Base-by-base conservation (phyloP, 2,329 filamentous ascomycete species). In the Aspergillus thermomutatus region DNA sequence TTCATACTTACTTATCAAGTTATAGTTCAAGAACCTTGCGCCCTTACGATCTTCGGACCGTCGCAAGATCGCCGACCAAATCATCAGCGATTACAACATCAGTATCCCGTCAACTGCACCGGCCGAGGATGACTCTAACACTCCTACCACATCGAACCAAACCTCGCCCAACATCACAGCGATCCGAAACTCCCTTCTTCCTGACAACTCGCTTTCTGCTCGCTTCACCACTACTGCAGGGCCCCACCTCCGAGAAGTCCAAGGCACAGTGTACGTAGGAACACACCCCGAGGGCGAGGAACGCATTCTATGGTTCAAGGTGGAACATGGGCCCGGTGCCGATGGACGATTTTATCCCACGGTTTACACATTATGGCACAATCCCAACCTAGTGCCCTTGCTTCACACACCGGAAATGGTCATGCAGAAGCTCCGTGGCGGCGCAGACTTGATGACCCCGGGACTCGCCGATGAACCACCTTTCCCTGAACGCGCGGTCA, bases 371-470 rank as follows among this genome's bases (percentile, higher is more conserved):
- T 72, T 89, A 57, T 89, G 87, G 87, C 79, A 81, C 55, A 84
- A 87, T 63, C 79, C 85, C 3, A 76, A 78, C 28, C 73, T 89
- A 14, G 73, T 88, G 0, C 84, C 87, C 0, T 70, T 89, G 31
- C 77, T 89, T n/a, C 81, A 87, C 62, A 88, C 87, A 0, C 84
- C 83, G 3, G 77, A 79, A 9, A 65, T 77, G 50, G 79, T 84
- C 25, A 81, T 88, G 66, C 77, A 82, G 58, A 88, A 88, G 70
- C 73, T 89, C 8, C 82, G 82, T 56, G 80, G 81, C 7, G 87
- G 87, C 3, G 86, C 87, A 21, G 86, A 88, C 69, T 74, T 89
- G 49, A 89, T 89, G 87, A 87, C 83, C 1, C 87, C 87, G 1
- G 87, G 87, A 8, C 72, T 89, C 14, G 81, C 85, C 27, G 80